Base-by-base conservation (phyloP, 306 rosid species). In the Dalbergia cochinchinensis region DNA sequence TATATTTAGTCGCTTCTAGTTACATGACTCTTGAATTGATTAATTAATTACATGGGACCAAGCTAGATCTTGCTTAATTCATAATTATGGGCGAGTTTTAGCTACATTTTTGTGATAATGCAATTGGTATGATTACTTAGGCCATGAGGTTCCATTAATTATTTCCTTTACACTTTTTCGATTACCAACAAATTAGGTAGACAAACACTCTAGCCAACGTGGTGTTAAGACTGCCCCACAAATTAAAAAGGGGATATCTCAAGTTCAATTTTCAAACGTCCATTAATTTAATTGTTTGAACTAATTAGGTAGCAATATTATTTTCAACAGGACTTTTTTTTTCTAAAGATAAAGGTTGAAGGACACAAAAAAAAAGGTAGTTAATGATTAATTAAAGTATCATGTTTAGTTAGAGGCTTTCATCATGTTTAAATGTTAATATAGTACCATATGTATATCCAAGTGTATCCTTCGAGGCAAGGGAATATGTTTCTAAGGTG, bases 1-100 rank as follows among this genome's bases (percentile, higher is more conserved):
- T 20, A 20, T 20, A 20, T 20, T 35, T 20, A 15, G 84, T 73
- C 55, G 69, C 35, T 64, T 68, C 69, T 57, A 47, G 80, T 67
- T 67, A 53, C 41, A 74, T 78, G 81, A 16, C 67, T 57, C 48
- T 47, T 41, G 20, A 58, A 74, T 67, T 44, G 50, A 65, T 74
- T 77, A 77, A 83, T 77, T 77, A 71, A 82, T 77, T 66, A 41
- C 15, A 70, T 69, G 78, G 82, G 78, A 76, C 85, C 78, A 39
- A 80, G 42, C 33, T 57, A 19, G 20, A n/a, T 39, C 57, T 74
- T 59, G 70, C 69, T 74, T 81, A 37, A 26, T 26, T 26, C 69
- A 57, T 76, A 69, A 53, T 51, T 69, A 76, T 39, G 42, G 45
- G 13, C 22, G 1, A 10, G 15, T 48, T 45, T 75, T 82, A 8